Percentiles rank a stretch among this genome's conserved stretches.
Conservation (phyloP, 768 basidiomycete genomes). For the Boletus eberwhitei region DNA sequence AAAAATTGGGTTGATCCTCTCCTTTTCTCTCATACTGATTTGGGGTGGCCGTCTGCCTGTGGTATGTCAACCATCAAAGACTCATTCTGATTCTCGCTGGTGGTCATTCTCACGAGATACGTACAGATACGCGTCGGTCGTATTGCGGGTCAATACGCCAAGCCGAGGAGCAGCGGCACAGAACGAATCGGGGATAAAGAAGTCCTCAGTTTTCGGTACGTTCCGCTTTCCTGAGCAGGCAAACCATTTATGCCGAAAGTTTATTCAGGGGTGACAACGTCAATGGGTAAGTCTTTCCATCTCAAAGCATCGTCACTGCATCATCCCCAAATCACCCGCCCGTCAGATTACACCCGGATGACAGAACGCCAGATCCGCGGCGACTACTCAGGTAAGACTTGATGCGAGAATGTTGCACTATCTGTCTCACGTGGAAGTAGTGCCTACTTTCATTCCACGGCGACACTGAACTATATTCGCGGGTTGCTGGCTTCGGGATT, state of each 20-base stretch:
- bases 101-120: constrained; percentile 1
- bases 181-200: constrained; percentile 75
- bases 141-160: constrained; percentile 96
- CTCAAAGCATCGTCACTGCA: background rate
- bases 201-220: constrained; percentile 83
- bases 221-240: background rate
- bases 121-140: constrained; percentile 75
- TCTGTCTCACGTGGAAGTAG: constrained; percentile 37
- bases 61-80: constrained; percentile 41
- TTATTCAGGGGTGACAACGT: constrained; percentile 86
- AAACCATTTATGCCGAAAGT: background rate
- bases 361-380: constrained; percentile 88
- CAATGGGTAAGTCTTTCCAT: constrained; percentile 60
- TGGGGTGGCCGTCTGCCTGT: constrained; percentile 94
- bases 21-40: constrained; percentile 92
- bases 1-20: constrained; percentile 87
- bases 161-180: constrained; percentile 81
- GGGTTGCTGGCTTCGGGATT: constrained; percentile 88
- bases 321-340: background rate
- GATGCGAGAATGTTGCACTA: background rate
- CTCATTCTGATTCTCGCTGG: background rate
- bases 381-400: constrained; percentile 65
- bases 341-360: constrained; percentile 56
- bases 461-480: constrained; percentile 91
- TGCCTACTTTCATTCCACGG: constrained; percentile 94